A percentile compares a stretch with the other conserved stretches of the same genome.
These are phyloP conservation scores for Scedosporium dehoogii DNA, from an alignment of 2,329 filamentous ascomycete genomes.

Conservation along the genomic window DNA sequence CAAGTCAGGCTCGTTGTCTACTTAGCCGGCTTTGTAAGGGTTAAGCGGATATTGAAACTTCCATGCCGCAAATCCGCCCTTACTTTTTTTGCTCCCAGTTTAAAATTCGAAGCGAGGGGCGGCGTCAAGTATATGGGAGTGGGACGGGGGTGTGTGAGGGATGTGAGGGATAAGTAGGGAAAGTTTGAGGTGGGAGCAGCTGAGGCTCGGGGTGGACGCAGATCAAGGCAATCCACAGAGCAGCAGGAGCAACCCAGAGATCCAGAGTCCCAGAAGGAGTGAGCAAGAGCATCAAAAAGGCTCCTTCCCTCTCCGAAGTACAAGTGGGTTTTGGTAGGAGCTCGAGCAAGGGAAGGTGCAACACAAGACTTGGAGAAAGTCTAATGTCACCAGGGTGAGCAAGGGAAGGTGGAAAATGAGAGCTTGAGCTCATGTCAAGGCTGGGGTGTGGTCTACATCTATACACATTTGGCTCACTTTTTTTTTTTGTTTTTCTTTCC, in stretches of 20 bases:
- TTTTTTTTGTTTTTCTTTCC: not conserved
- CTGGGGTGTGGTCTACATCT: too few relatives aligned
- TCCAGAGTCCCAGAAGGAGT: too few relatives aligned
- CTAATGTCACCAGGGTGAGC: too few relatives aligned
- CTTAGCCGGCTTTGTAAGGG: conserved; percentile 10
- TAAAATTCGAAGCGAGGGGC: conserved; percentile 17
- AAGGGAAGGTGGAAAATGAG: too few relatives aligned
- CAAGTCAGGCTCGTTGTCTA: not conserved
- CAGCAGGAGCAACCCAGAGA: not conserved
- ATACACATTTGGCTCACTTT: not conserved
- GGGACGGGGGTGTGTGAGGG: conserved; percentile 1
- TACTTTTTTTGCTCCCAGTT: conserved; percentile 9
- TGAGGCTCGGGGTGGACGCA: conserved; percentile 6
- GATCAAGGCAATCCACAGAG: conserved; percentile 5
- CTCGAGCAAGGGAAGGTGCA: too few relatives aligned
- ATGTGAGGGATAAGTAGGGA: conserved; percentile 6
- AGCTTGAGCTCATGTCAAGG: too few relatives aligned
- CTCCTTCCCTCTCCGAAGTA: too few relatives aligned
- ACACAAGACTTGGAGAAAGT: too few relatives aligned
- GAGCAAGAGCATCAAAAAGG: too few relatives aligned
- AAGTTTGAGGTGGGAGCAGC: conserved; percentile 7
- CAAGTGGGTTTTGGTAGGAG: too few relatives aligned
- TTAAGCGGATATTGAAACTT: conserved; percentile 26
- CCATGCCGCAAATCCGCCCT: conserved; percentile 26
- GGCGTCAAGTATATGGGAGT: conserved; percentile 19